A percentile compares a stretch with the other conserved stretches of the same genome.
phyloP scores from a whole-genome alignment of 108 stramenopile species.

The Parmales sp. region DNA sequence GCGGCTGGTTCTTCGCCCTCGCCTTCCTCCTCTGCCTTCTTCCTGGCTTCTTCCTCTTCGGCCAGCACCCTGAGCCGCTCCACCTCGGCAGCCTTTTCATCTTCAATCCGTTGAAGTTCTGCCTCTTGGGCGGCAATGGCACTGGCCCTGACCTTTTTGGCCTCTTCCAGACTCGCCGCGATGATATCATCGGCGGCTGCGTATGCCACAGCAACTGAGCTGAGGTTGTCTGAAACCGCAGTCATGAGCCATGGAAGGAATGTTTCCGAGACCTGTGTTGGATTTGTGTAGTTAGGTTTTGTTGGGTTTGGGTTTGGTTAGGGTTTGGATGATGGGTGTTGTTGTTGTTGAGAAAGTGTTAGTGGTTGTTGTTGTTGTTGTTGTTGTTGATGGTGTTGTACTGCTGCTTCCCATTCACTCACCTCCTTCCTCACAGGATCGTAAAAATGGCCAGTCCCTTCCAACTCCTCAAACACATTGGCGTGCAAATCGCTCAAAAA shows the following conservation, averaged over 20 bases:
- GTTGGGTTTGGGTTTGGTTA: no score
- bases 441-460: slow-evolving; percentile 33
- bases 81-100: not conserved
- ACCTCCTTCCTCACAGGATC: slow-evolving; percentile 41
- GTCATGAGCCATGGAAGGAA: slow-evolving; percentile 27
- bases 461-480: slow-evolving; percentile 30
- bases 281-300: no score
- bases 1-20: not conserved
- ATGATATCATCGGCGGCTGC: slow-evolving; percentile 8
- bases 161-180: slow-evolving; percentile 4
- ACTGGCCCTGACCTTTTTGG: not conserved
- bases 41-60: not conserved
- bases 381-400: no score
- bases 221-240: not conserved
- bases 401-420: no score
- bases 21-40: not conserved
- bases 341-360: no score
- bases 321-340: no score
- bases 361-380: no score
- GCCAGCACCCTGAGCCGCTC: not conserved
- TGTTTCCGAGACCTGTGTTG: no score
- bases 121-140: not conserved
- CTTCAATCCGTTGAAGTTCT: not conserved
- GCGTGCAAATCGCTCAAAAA: slow-evolving; percentile 31
- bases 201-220: not conserved